phyloP scores from a whole-genome alignment of 164 flowering plant species.

The Nymphaea colorata region DNA sequence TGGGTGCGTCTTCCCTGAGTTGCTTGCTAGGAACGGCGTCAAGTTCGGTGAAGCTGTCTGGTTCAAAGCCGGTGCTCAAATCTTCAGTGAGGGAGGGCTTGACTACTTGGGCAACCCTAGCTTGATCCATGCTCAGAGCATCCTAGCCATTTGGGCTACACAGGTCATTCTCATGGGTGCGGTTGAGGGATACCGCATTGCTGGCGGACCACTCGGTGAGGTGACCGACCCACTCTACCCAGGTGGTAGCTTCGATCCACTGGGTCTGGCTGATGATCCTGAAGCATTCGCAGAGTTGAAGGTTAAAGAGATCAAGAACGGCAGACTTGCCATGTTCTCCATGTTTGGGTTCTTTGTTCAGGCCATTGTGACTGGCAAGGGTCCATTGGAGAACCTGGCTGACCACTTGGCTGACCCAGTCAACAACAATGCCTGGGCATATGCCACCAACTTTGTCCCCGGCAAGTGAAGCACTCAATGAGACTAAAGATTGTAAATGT shows the following conservation, averaged over 20 bases:
- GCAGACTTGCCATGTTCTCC: slow-evolving; percentile 30
- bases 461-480: slow-evolving; percentile 5
- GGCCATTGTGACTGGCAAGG: slow-evolving; percentile 34
- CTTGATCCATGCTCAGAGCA: slow-evolving; percentile 38
- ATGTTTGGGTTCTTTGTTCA: slow-evolving; percentile 37
- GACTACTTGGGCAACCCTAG: slow-evolving; percentile 48
- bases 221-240: slow-evolving; percentile 29
- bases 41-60: slow-evolving; percentile 41
- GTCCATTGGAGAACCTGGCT: slow-evolving; percentile 35
- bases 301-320: slow-evolving; percentile 28
- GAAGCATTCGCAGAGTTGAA: slow-evolving; percentile 27
- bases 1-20: slow-evolving; percentile 36
- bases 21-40: slow-evolving; percentile 29
- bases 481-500: no score
- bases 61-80: slow-evolving; percentile 45
- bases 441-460: slow-evolving; percentile 16
- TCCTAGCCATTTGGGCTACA: slow-evolving; percentile 28
- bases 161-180: slow-evolving; percentile 31
- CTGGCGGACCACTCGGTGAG: slow-evolving; percentile 34
- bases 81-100: slow-evolving; percentile 41
- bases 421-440: slow-evolving; percentile 39
- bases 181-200: slow-evolving; percentile 31
- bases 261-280: slow-evolving; percentile 28
- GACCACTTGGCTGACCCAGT: slow-evolving; percentile 39
- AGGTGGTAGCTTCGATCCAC: slow-evolving; percentile 28